A percentile compares a stretch with the other conserved stretches of the same genome.
Conservation (phyloP, 75 land plant genomes). For the Selaginella tamariscina region DNA sequence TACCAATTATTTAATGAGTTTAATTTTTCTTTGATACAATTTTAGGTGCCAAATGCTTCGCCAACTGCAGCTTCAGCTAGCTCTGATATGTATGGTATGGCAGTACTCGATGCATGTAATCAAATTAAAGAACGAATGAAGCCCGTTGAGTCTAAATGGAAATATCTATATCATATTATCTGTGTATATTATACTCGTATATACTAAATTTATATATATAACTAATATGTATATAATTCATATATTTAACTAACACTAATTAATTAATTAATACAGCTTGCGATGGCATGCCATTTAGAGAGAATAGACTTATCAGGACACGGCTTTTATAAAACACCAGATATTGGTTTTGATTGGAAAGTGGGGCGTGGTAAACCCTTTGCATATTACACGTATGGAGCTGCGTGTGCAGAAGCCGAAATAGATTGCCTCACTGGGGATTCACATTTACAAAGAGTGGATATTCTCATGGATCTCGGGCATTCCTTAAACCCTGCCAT, state of each 20-base stretch:
- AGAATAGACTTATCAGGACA: constrained; percentile 87
- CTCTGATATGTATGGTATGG: constrained; percentile 92
- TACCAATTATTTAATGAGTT: neutral
- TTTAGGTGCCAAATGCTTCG: constrained; percentile 86
- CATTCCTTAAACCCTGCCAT: too few species aligned
- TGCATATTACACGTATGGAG: constrained; percentile 84
- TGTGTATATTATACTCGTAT: too few species aligned
- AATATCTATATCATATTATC: constrained; percentile 6
- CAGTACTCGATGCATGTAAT: constrained; percentile 93
- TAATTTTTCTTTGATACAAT: neutral
- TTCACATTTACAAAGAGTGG: too few species aligned
- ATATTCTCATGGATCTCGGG: too few species aligned
- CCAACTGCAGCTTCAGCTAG: constrained; percentile 99
- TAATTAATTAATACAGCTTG: constrained; percentile 63
- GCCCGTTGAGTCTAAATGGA: constrained; percentile 28
- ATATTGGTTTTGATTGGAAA: constrained; percentile 73
- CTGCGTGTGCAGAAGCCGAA: constrained; percentile 84
- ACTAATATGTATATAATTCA: too few species aligned
- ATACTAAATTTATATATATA: too few species aligned
- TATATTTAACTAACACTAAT: too few species aligned
- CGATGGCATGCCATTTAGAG: constrained; percentile 48
- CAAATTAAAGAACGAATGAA: constrained; percentile 86
- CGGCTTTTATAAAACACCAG: constrained; percentile 82
- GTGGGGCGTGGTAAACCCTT: constrained; percentile 67
- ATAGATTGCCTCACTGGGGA: constrained; percentile 87